A percentile compares a stretch with the other conserved stretches of the same genome.
These are phyloP conservation scores for Camelina laxa DNA, from an alignment of 345 rosid species.

Conservation along the genomic window DNA sequence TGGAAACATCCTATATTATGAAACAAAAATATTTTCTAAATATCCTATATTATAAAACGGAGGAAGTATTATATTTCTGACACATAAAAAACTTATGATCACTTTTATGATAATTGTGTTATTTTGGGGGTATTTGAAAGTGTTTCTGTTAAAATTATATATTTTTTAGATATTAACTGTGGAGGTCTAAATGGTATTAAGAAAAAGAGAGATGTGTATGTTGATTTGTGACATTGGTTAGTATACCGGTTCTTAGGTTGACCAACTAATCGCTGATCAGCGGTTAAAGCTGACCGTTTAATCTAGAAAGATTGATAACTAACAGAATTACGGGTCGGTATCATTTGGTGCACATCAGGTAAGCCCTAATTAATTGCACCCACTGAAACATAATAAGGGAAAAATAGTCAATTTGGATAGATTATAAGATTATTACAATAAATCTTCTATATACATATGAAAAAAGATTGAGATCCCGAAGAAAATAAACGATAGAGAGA, in stretches of 20 bases:
- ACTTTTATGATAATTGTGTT: background rate
- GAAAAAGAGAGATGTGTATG: background rate
- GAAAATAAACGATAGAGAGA: slow-evolving; percentile 42
- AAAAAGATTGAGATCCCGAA: slow-evolving; percentile 25
- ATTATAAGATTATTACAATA: slow-evolving; percentile 27
- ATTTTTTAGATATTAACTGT: too few species aligned
- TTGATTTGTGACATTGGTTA: slow-evolving; percentile 1
- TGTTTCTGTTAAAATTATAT: too few species aligned
- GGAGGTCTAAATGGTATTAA: too few species aligned
- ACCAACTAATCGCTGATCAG: slow-evolving; percentile 8
- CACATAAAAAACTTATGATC: too few species aligned
- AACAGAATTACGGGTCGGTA: slow-evolving; percentile 18
- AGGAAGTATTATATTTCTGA: too few species aligned
- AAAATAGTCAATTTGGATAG: slow-evolving; percentile 24
- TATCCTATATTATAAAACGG: too few species aligned
- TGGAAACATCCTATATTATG: too few species aligned
- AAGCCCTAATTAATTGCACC: slow-evolving; percentile 20
- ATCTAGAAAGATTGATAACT: slow-evolving; percentile 17
- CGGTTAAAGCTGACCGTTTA: slow-evolving; percentile 8
- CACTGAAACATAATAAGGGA: background rate
- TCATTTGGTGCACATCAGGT: slow-evolving; percentile 24
- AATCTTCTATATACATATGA: background rate
- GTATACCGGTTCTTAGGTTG: background rate
- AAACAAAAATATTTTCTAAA: too few species aligned
- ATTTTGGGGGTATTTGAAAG: background rate